These are phyloP conservation scores for Globisporangium perplexum DNA, from an alignment of 352 stramenopile genomes.

Conservation along the genomic window DNA sequence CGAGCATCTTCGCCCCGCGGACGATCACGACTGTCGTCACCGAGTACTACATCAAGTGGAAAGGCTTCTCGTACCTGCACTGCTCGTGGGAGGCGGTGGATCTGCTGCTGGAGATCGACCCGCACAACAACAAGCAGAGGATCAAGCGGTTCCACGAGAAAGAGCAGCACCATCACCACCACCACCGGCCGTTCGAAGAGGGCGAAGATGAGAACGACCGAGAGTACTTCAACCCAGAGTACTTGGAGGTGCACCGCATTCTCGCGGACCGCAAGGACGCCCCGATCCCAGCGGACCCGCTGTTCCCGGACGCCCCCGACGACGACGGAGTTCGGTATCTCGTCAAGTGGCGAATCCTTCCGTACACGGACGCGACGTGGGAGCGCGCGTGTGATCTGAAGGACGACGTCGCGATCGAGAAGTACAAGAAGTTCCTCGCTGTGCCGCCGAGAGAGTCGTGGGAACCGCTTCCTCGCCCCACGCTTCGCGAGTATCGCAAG, in stretches of 20 bases:
- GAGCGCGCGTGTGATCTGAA: conserved; percentile 84
- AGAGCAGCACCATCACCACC: conserved; percentile 36
- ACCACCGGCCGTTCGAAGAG: conserved; percentile 29
- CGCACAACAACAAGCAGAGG: conserved; percentile 80
- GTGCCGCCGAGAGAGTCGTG: conserved; percentile 60
- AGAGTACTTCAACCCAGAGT: conserved; percentile 90
- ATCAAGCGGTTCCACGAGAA: conserved; percentile 89
- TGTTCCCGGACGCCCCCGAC: conserved; percentile 52
- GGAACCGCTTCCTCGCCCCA: conserved; percentile 56
- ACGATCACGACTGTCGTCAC: conserved; percentile 32
- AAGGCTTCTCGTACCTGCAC: conserved; percentile 87
- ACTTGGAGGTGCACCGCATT: conserved; percentile 86
- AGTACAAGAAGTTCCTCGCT: conserved; percentile 52
- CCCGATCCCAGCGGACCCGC: conserved; percentile 40
- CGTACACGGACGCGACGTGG: conserved; percentile 86
- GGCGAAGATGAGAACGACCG: conserved; percentile 39
- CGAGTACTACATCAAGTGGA: conserved; percentile 91
- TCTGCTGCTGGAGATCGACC: conserved; percentile 70
- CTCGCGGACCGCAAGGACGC: conserved; percentile 71
- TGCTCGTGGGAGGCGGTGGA: conserved; percentile 79
- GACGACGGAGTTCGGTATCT: conserved; percentile 86
- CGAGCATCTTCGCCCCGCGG: conserved; percentile 28
- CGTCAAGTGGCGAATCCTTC: conserved; percentile 85
- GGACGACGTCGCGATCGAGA: conserved; percentile 75
- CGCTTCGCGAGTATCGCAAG: conserved; percentile 81